Evolutionary conservation across 2,329 filamentous ascomycete species (phyloP).

Genomic region (Sphaerulina populicola): DNA sequence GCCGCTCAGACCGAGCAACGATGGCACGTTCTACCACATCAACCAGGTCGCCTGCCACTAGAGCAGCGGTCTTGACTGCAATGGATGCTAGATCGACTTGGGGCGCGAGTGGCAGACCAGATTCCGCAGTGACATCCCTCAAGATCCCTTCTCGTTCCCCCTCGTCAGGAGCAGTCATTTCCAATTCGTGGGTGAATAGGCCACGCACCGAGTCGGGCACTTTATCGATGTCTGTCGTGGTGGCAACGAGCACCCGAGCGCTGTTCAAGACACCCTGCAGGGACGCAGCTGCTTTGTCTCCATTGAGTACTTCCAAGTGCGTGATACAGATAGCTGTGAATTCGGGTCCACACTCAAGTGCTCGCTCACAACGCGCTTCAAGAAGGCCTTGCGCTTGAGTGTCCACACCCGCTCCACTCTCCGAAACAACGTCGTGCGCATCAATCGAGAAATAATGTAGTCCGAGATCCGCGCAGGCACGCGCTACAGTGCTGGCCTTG

Average conservation of each 20-base stretch:
- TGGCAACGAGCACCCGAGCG: conserved; percentile 77
- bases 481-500: conserved; percentile 68
- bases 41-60: conserved; percentile 83
- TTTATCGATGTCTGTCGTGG: conserved; percentile 91
- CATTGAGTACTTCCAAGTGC: conserved; percentile 83
- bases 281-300: conserved; percentile 78
- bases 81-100: conserved; percentile 78
- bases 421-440: conserved; percentile 88
- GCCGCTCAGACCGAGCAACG: conserved; percentile 64
- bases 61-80: conserved; percentile 87
- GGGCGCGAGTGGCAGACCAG: conserved; percentile 66
- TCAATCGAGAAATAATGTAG: conserved; percentile 84
- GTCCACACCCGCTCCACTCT: conserved; percentile 78
- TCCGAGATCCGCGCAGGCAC: conserved; percentile 79
- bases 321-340: conserved; percentile 77
- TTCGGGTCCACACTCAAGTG: conserved; percentile 76
- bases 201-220: conserved; percentile 82
- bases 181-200: conserved; percentile 89
- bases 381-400: conserved; percentile 90
- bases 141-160: conserved; percentile 83
- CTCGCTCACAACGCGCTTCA: conserved; percentile 77
- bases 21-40: conserved; percentile 89
- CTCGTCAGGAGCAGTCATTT: conserved; percentile 88
- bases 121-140: conserved; percentile 65
- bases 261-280: conserved; percentile 76